Conservation (phyloP, 2,329 filamentous ascomycete genomes). For the Ophiosphaerella herpotricha region DNA sequence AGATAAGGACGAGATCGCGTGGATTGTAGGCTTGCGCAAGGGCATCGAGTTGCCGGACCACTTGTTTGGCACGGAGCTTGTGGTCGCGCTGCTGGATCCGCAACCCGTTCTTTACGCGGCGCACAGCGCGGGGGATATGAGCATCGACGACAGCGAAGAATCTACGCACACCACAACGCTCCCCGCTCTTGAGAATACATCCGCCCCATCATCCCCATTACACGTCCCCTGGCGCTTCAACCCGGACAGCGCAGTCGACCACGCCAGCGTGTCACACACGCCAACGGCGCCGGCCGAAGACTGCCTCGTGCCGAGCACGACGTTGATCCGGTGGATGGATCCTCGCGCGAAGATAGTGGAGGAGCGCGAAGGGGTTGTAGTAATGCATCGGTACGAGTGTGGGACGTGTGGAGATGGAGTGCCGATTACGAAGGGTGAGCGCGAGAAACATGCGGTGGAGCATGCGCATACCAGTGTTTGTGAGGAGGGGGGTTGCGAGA, state of each 20-base stretch:
- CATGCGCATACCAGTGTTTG: conserved; percentile 30
- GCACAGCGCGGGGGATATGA: background rate
- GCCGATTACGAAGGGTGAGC: conserved; percentile 30
- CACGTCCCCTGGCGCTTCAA: conserved; percentile 24
- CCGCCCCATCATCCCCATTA: background rate
- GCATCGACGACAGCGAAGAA: background rate
- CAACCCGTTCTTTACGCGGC: conserved; percentile 3
- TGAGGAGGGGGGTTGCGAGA: conserved; percentile 15
- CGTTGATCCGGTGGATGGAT: conserved; percentile 31
- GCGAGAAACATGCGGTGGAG: conserved; percentile 29
- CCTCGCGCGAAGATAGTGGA: conserved; percentile 11
- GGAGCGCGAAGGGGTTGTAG: conserved; percentile 14
- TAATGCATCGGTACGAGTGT: conserved; percentile 26
- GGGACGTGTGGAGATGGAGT: conserved; percentile 24
- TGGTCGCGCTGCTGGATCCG: conserved; percentile 26
- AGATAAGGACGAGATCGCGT: conserved; percentile 31
- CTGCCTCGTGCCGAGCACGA: conserved; percentile 23
- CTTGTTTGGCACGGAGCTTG: conserved; percentile 33
- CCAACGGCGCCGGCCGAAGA: conserved; percentile 4
- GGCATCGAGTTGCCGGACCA: conserved; percentile 20
- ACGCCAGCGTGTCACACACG: background rate
- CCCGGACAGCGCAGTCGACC: conserved; percentile 1
- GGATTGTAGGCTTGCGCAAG: conserved; percentile 25
- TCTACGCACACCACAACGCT: background rate
- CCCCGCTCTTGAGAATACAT: background rate